A percentile compares a stretch with the other conserved stretches of the same genome.
Conservation (phyloP, 345 rosid genomes). For the Camelina neglecta region DNA sequence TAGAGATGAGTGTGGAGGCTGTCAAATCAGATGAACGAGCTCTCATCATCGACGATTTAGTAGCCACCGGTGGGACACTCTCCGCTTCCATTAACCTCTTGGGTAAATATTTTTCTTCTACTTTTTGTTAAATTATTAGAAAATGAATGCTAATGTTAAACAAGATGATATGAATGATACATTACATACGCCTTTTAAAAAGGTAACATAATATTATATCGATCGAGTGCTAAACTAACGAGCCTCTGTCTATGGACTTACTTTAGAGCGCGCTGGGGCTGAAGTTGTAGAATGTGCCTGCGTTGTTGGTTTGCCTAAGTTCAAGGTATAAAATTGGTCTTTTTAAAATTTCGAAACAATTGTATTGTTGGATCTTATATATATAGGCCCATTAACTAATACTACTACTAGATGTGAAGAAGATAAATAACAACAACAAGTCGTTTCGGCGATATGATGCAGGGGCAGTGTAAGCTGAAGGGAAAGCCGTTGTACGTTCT, state of each 20-base stretch:
- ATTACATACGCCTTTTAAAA: neutral
- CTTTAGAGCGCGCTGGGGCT: slow-evolving; percentile 78
- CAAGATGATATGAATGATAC: neutral
- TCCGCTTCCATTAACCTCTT: slow-evolving; percentile 84
- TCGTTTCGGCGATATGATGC: slow-evolving; percentile 11
- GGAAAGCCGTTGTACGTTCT: slow-evolving; percentile 80
- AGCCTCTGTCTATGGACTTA: neutral
- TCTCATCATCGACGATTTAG: slow-evolving; percentile 80
- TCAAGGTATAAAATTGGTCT: slow-evolving; percentile 53
- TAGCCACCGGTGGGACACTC: slow-evolving; percentile 93
- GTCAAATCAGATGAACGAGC: slow-evolving; percentile 72
- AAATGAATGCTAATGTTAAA: neutral
- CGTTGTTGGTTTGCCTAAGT: slow-evolving; percentile 78
- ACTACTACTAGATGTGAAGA: neutral
- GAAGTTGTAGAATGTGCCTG: slow-evolving; percentile 89
- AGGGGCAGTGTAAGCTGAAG: slow-evolving; percentile 74
- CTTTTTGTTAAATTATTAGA: neutral
- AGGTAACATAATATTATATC: neutral
- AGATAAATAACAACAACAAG: neutral
- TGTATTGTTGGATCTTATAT: neutral
- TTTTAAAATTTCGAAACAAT: neutral
- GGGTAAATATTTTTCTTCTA: slow-evolving; percentile 47
- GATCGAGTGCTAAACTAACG: neutral
- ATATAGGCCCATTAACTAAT: neutral
- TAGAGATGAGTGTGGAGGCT: slow-evolving; percentile 87